Percentiles rank a stretch among this genome's conserved stretches.
These are phyloP conservation scores for Lactarius hengduanensis DNA, from an alignment of 768 basidiomycete genomes.

Conservation along the genomic window DNA sequence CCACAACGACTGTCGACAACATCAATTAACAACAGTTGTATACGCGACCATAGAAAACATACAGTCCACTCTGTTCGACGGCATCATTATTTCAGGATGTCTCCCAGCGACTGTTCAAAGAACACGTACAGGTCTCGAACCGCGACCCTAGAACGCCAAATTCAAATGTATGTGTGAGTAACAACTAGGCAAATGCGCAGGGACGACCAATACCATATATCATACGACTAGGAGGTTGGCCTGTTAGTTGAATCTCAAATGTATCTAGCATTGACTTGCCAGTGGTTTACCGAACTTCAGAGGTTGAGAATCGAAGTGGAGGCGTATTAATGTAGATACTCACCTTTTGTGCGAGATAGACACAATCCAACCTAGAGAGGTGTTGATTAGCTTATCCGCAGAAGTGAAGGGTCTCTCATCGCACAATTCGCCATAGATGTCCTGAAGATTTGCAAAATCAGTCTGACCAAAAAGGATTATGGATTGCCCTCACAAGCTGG, in stretches of 20 bases:
- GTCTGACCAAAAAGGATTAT: slow-evolving; percentile 8
- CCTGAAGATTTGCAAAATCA: slow-evolving; percentile 45
- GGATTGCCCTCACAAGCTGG: slow-evolving; percentile 58
- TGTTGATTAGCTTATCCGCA: background rate
- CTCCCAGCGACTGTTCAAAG: background rate
- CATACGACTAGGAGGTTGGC: slow-evolving; percentile 45
- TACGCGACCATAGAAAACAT: slow-evolving; percentile 5
- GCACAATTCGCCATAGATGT: slow-evolving; percentile 95
- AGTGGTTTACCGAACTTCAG: slow-evolving; percentile 71
- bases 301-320: slow-evolving; percentile 4
- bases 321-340: slow-evolving; percentile 14
- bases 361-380: slow-evolving; percentile 79
- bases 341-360: slow-evolving; percentile 94
- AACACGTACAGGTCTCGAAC: slow-evolving; percentile 63
- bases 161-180: background rate
- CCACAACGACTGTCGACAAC: slow-evolving; percentile 59
- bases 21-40: background rate
- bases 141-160: slow-evolving; percentile 30
- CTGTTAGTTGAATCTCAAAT: background rate
- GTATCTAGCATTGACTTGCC: slow-evolving; percentile 41
- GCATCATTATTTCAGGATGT: background rate
- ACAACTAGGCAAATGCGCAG: background rate
- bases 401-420: slow-evolving; percentile 26
- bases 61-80: slow-evolving; percentile 57
- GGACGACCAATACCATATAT: slow-evolving; percentile 46